phyloP scores from a whole-genome alignment of 2,329 filamentous ascomycete genomes.

The Alternaria tenuissima region DNA sequence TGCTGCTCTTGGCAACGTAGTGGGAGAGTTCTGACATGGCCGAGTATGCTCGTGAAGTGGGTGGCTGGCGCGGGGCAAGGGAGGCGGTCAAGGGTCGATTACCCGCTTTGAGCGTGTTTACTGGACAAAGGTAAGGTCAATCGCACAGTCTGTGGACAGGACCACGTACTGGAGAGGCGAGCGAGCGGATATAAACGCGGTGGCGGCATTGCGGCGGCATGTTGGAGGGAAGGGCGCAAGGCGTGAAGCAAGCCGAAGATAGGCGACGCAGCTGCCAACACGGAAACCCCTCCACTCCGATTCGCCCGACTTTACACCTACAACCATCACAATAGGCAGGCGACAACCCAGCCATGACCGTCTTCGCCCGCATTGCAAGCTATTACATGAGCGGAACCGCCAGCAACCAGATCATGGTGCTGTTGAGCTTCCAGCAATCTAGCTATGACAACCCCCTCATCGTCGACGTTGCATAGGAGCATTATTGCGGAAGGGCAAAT shows the following conservation, averaged over 20 bases:
- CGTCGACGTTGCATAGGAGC: neutral
- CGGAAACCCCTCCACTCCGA: constrained; percentile 13
- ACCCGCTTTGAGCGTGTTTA: constrained; percentile 14
- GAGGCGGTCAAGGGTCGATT: constrained; percentile 17
- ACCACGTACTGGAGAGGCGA: constrained; percentile 44
- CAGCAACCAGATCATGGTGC: neutral
- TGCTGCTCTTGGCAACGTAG: constrained; percentile 42
- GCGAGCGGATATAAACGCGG: constrained; percentile 25
- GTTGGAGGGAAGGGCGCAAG: constrained; percentile 10
- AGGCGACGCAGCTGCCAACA: constrained; percentile 10
- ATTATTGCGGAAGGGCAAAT: neutral
- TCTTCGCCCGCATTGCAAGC: neutral
- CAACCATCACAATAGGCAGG: constrained; percentile 4
- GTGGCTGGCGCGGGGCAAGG: constrained; percentile 19
- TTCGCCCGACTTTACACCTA: constrained; percentile 5
- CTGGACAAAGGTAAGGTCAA: constrained; percentile 42
- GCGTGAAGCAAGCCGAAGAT: constrained; percentile 25
- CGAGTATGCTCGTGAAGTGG: constrained; percentile 24
- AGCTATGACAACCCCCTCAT: neutral
- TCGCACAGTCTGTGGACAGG: constrained; percentile 29
- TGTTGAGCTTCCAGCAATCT: neutral
- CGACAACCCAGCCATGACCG: neutral
- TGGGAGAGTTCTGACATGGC: constrained; percentile 44
- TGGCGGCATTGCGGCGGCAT: constrained; percentile 35
- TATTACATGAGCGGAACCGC: neutral